Conservation (phyloP, 805 yeast species). For the Danielozyma ontarioensis region DNA sequence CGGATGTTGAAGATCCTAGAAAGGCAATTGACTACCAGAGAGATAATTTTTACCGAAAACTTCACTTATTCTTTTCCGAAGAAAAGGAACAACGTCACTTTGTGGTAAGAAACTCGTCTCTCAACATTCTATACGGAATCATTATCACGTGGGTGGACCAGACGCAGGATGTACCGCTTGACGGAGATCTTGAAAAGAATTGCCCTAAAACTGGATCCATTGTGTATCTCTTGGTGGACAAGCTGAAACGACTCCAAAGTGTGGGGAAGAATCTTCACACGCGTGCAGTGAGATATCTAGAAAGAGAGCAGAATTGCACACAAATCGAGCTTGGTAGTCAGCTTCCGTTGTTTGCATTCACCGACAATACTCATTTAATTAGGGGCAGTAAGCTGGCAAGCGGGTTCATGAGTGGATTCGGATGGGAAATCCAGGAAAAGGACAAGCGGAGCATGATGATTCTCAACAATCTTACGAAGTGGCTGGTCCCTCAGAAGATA, state of each 20-base stretch:
- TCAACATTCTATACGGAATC: slow-evolving; percentile 51
- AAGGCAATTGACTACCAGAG: slow-evolving; percentile 18
- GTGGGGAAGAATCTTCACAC: slow-evolving; percentile 51
- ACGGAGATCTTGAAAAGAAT: slow-evolving; percentile 6
- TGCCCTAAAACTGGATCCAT: slow-evolving; percentile 35
- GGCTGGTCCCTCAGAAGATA: slow-evolving; percentile 52
- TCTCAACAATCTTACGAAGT: slow-evolving; percentile 35
- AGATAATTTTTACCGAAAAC: slow-evolving; percentile 23
- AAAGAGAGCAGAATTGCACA: slow-evolving; percentile 37
- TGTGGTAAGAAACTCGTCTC: slow-evolving; percentile 52
- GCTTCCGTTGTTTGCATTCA: slow-evolving; percentile 42
- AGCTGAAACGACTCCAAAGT: slow-evolving; percentile 47
- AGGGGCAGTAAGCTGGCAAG: slow-evolving; percentile 17
- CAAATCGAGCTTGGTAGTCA: slow-evolving; percentile 38
- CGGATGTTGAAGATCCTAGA: slow-evolving; percentile 10
- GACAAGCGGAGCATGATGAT: slow-evolving; percentile 32
- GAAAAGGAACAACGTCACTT: slow-evolving; percentile 40
- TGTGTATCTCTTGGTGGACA: slow-evolving; percentile 46
- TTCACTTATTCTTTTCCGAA: slow-evolving; percentile 26
- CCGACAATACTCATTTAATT: slow-evolving; percentile 17
- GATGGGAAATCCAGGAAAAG: slow-evolving; percentile 32
- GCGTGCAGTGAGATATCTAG: slow-evolving; percentile 46
- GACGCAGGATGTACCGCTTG: slow-evolving; percentile 9
- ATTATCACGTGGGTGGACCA: slow-evolving; percentile 49
- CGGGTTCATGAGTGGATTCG: slow-evolving; percentile 32